phyloP scores from a whole-genome alignment of 805 yeast genomes.

The Yarrowia phangngaensis region DNA sequence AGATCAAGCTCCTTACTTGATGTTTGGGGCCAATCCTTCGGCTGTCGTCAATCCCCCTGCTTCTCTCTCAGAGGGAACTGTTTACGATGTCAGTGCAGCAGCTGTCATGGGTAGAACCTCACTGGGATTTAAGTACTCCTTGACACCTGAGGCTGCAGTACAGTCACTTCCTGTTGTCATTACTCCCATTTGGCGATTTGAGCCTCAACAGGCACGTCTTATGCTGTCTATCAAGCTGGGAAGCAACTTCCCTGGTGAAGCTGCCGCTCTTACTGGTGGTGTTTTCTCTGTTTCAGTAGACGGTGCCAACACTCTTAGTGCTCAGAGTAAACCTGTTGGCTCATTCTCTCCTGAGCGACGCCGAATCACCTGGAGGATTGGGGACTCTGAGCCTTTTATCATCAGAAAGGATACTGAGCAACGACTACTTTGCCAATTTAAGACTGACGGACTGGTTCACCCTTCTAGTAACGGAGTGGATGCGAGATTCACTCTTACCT shows the following conservation, averaged over 20 bases:
- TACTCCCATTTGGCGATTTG: constrained; percentile 87
- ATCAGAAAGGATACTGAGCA: constrained; percentile 49
- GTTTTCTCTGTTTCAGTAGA: constrained; percentile 60
- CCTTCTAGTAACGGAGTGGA: constrained; percentile 75
- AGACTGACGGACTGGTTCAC: constrained; percentile 65
- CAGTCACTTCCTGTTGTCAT: constrained; percentile 55
- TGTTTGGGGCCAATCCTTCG: constrained; percentile 49
- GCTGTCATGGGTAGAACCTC: constrained; percentile 41
- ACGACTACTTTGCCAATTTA: constrained; percentile 78
- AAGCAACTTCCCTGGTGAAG: constrained; percentile 45
- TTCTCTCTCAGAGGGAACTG: constrained; percentile 33
- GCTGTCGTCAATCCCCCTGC: constrained; percentile 46
- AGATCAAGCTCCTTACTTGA: constrained; percentile 7
- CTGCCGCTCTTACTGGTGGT: constrained; percentile 41
- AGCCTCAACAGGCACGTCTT: constrained; percentile 77
- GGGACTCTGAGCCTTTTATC: constrained; percentile 38
- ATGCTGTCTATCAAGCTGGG: constrained; percentile 65
- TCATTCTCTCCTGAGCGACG: constrained; percentile 81
- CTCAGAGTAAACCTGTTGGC: constrained; percentile 89
- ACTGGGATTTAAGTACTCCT: constrained; percentile 76
- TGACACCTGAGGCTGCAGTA: constrained; percentile 48
- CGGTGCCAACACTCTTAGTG: constrained; percentile 58
- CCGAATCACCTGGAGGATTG: constrained; percentile 81
- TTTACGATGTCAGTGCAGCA: constrained; percentile 26
- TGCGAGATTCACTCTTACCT: constrained; percentile 41